Conservation (phyloP, 2,329 filamentous ascomycete genomes). For the Juglanconis sp. region DNA sequence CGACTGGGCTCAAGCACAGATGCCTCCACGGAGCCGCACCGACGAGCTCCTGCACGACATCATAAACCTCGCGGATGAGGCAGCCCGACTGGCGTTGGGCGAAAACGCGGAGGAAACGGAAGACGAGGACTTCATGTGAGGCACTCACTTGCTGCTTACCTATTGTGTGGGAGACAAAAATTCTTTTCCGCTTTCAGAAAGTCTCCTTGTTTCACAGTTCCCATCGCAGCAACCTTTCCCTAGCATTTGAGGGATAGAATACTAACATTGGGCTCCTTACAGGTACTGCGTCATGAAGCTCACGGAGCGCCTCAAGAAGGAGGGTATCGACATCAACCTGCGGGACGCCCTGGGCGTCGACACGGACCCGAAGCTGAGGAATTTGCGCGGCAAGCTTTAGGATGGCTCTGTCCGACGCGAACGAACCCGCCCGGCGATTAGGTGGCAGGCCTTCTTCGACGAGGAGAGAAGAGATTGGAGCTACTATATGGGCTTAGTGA, state of each 20-base stretch:
- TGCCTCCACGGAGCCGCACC: constrained; percentile 28
- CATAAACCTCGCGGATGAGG: constrained; percentile 41
- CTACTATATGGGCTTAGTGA: not conserved
- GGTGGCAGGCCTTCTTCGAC: not conserved
- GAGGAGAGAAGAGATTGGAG: not conserved
- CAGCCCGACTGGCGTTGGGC: constrained; percentile 39
- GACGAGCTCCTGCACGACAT: constrained; percentile 35
- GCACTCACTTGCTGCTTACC: constrained; percentile 8
- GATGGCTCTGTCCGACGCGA: not conserved
- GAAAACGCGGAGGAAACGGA: constrained; percentile 24
- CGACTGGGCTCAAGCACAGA: constrained; percentile 17
- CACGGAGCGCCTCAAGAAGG: constrained; percentile 18
- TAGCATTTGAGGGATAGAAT: not conserved
- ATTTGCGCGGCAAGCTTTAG: constrained; percentile 15
- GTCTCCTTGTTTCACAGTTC: constrained; percentile 3
- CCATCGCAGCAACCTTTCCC: not conserved
- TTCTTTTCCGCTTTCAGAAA: constrained; percentile 5
- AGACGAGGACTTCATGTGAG: constrained; percentile 43
- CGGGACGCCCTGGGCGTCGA: constrained; percentile 18
- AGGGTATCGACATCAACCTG: constrained; percentile 20
- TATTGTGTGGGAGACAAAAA: constrained; percentile 11
- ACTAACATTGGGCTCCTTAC: constrained; percentile 10
- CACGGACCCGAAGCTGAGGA: constrained; percentile 18
- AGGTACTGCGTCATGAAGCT: constrained; percentile 21
- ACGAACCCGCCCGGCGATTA: not conserved